A percentile compares a stretch with the other conserved stretches of the same genome.
phyloP scores from a whole-genome alignment of 2,329 filamentous ascomycete genomes.

The Colletotrichum phormii region DNA sequence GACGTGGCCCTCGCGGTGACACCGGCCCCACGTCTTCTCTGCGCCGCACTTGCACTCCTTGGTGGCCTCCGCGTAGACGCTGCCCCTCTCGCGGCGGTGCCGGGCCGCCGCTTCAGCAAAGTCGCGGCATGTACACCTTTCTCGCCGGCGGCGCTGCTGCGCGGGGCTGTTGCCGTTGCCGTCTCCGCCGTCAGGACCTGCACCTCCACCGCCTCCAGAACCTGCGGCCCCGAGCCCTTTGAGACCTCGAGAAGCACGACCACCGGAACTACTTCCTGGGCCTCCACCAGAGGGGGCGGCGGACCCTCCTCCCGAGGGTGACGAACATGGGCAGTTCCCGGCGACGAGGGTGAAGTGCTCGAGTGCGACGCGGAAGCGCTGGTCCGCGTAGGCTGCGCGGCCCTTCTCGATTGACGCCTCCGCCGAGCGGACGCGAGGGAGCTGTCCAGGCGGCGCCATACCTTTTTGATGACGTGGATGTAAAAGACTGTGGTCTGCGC shows the following conservation, averaged over 20 bases:
- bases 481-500: neutral
- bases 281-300: neutral
- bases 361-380: constrained; percentile 49
- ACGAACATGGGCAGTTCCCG: constrained; percentile 31
- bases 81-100: constrained; percentile 46
- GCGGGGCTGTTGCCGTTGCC: neutral
- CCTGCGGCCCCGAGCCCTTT: constrained; percentile 27
- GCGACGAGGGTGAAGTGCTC: constrained; percentile 48
- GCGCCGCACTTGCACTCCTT: constrained; percentile 51
- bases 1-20: constrained; percentile 51
- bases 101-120: constrained; percentile 44
- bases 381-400: constrained; percentile 46
- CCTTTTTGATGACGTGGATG: neutral
- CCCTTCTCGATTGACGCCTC: constrained; percentile 48
- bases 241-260: neutral
- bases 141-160: constrained; percentile 46
- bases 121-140: constrained; percentile 53
- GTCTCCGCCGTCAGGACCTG: neutral
- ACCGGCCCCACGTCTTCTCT: constrained; percentile 52
- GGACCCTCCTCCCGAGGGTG: neutral
- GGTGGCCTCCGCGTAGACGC: constrained; percentile 56
- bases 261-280: neutral
- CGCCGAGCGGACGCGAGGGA: constrained; percentile 35
- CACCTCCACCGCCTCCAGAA: constrained; percentile 39
- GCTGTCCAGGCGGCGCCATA: constrained; percentile 19